phyloP scores from a whole-genome alignment of 2,329 filamentous ascomycete genomes.

The Cordyceps tenuipes region DNA sequence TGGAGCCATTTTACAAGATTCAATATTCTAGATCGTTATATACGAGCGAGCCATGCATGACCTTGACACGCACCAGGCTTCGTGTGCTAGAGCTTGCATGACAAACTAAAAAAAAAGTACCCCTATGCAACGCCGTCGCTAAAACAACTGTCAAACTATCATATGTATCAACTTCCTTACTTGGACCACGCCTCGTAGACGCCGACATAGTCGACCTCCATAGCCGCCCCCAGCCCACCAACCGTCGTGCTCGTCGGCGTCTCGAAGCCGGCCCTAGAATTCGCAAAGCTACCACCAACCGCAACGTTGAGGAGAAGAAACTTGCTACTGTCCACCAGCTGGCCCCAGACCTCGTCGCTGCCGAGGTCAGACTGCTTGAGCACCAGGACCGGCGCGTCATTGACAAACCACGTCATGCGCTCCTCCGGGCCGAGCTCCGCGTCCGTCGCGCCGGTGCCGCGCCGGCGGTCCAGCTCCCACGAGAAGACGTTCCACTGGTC shows the following conservation, averaged over 20 bases:
- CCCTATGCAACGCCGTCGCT: background rate
- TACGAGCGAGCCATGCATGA: background rate
- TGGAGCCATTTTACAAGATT: too few species aligned
- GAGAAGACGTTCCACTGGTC: conserved; percentile 27
- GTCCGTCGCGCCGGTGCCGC: conserved; percentile 6
- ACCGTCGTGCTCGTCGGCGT: conserved; percentile 27
- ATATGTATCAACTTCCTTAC: background rate
- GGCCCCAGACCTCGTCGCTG: conserved; percentile 22
- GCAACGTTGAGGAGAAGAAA: conserved; percentile 34
- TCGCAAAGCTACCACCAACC: conserved; percentile 30
- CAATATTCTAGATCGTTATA: background rate
- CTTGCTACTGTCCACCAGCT: conserved; percentile 22
- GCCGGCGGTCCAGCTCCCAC: conserved; percentile 26
- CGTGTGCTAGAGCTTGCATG: background rate
- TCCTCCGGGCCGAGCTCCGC: conserved; percentile 20
- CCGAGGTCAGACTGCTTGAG: conserved; percentile 21
- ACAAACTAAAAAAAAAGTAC: background rate
- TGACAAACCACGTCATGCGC: conserved; percentile 27
- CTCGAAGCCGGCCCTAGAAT: conserved; percentile 23
- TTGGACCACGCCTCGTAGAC: conserved; percentile 19
- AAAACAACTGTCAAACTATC: background rate
- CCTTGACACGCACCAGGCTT: background rate
- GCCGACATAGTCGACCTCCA: conserved; percentile 34
- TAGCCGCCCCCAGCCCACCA: conserved; percentile 23
- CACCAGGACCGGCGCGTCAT: conserved; percentile 21